Evolutionary conservation across 306 rosid genomes (phyloP), one percentile per base, ranked within the genome.

Genomic region (Acmispon strigosus): DNA sequence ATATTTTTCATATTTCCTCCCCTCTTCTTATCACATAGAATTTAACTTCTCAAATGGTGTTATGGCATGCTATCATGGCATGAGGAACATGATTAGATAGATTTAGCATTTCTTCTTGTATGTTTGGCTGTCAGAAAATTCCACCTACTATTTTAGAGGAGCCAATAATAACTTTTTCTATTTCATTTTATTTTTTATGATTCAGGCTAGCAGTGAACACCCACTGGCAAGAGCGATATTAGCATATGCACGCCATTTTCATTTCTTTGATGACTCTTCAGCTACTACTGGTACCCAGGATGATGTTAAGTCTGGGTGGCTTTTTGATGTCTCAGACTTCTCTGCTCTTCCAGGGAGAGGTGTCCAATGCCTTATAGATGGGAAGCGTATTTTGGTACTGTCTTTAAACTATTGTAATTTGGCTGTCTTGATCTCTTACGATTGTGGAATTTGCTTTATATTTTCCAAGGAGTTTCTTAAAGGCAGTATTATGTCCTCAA

Each of bases 181-280:
- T 50, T 73, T 32, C 37, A 6, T 32, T 60, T 20, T 8, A 44
- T 54, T 55, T 80, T 52, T 77, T 11, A 43, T 66, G 79, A 37
- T 68, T 76, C 85, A 94, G 99, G 95, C 90, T 84, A 91, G 97
- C 81, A 94, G 99, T 71, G 99, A 94, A 74, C 99, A 94, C 71
- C 99, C 99, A 6, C 32, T 94, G 65, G 99, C 85, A 14, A 87
- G 89, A 85, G 97, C 99, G 15, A 86, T 94, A 80, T 86, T 94
- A 19, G 89, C 82, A 54, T 87, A 94, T 76, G 97, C 97, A 45
- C 95, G 90, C 7, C 97, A 91, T 80, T 94, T 91, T 77, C 95
- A 89, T 88, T 91, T 87, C 90, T 87, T 90, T 69, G 91, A 89
- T 22, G 96, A 80, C 36, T 79, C 88, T 59, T 85, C 92, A 75